phyloP scores from a whole-genome alignment of 2,329 filamentous ascomycete genomes.

The Claviceps lovelessii region DNA sequence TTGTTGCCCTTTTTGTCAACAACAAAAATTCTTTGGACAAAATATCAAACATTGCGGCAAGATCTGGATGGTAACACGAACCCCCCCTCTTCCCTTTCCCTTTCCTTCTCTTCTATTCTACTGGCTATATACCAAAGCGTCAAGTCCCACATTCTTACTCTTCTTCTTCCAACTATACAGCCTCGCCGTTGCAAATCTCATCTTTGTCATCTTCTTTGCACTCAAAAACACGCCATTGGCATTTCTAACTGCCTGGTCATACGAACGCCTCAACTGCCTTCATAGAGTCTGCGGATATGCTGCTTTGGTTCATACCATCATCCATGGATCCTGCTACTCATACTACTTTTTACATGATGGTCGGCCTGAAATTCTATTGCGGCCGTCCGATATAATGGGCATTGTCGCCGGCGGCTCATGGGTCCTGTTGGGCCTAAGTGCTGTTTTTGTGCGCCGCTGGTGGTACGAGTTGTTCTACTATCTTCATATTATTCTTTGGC shows the following conservation, averaged over 20 bases:
- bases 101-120: no score
- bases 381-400: constrained; percentile 28
- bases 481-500: constrained; percentile 34
- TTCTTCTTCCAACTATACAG: constrained; percentile 10
- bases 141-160: neutral
- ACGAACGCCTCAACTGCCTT: constrained; percentile 44
- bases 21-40: constrained; percentile 17
- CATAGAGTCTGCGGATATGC: constrained; percentile 39
- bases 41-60: constrained; percentile 21
- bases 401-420: constrained; percentile 34
- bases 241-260: constrained; percentile 37
- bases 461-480: constrained; percentile 44
- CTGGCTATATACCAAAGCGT: neutral
- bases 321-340: constrained; percentile 32
- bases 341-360: constrained; percentile 22
- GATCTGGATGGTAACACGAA: constrained; percentile 23
- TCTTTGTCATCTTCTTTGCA: constrained; percentile 37
- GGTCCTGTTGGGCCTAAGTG: constrained; percentile 28
- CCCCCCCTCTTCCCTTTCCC: neutral
- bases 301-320: constrained; percentile 29
- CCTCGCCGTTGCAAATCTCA: constrained; percentile 31
- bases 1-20: constrained; percentile 19
- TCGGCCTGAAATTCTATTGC: constrained; percentile 19
- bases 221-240: constrained; percentile 46
- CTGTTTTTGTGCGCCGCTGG: constrained; percentile 27